Conservation (phyloP, 1,284 basidiomycete genomes). For the Cutaneotrichosporon sp. region DNA sequence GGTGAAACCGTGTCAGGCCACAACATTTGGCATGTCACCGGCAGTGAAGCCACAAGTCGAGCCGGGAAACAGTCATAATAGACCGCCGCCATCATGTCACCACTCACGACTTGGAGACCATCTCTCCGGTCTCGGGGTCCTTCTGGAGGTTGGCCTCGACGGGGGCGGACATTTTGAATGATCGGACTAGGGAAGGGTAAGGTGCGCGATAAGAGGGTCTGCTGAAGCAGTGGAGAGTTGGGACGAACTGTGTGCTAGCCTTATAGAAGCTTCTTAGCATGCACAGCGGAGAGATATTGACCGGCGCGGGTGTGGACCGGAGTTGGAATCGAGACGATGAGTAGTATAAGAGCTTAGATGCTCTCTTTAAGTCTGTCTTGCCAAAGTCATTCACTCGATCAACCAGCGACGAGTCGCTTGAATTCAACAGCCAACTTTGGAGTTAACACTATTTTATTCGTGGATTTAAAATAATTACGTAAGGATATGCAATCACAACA, state of each 20-base stretch:
- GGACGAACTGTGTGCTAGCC: background rate
- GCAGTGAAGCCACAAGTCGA: background rate
- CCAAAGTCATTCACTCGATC: background rate
- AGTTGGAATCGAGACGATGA: background rate
- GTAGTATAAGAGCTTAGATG: too few relatives aligned
- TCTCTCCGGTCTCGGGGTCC: conserved; percentile 86
- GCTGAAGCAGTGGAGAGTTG: conserved; percentile 10
- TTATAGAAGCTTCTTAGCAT: conserved; percentile 24
- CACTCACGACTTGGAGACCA: conserved; percentile 88
- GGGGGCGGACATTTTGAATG: conserved; percentile 50
- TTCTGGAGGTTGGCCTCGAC: conserved; percentile 48
- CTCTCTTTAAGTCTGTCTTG: too few relatives aligned
- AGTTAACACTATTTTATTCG: background rate
- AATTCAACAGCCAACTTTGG: background rate
- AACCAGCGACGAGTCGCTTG: too few relatives aligned
- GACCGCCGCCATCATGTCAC: background rate
- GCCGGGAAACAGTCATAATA: too few relatives aligned
- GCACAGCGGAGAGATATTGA: conserved; percentile 12
- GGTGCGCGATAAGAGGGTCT: background rate
- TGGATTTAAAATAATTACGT: background rate
- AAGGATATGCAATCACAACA: background rate
- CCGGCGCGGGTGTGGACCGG: background rate
- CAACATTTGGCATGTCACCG: background rate
- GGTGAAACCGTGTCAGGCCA: background rate
- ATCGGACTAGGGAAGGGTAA: background rate